These are phyloP conservation scores for Cryptococcus sp. DNA, from an alignment of 1,284 basidiomycete genomes.

Conservation along the genomic window DNA sequence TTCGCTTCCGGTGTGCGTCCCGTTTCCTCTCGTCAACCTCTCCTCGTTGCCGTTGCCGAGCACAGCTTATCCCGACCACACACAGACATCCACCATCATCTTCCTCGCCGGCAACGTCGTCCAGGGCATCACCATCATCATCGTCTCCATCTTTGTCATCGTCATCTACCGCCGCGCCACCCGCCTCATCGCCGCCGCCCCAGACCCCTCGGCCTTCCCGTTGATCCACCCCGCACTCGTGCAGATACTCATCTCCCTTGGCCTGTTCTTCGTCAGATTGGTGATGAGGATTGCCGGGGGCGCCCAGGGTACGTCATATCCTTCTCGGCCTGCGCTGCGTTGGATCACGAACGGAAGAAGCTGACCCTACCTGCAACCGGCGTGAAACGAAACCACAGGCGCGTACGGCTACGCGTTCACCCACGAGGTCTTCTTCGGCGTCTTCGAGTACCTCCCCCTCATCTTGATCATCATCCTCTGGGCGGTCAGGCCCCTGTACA, in stretches of 20 bases:
- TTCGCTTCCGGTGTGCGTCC: slow-evolving; percentile 25
- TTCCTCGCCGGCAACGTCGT: slow-evolving; percentile 33
- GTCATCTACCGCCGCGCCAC: slow-evolving; percentile 27
- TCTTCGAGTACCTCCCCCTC: slow-evolving; percentile 32
- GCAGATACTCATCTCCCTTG: slow-evolving; percentile 23
- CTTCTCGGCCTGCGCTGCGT: background rate
- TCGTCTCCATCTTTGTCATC: slow-evolving; percentile 33
- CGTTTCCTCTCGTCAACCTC: background rate
- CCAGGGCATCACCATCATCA: slow-evolving; percentile 20
- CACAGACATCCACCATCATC: slow-evolving; percentile 27
- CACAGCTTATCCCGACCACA: slow-evolving; percentile 1
- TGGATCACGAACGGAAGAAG: background rate
- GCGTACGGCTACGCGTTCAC: slow-evolving; percentile 24
- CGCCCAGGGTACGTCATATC: slow-evolving; percentile 24
- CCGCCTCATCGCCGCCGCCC: slow-evolving; percentile 14
- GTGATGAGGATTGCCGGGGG: slow-evolving; percentile 30
- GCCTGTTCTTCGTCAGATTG: slow-evolving; percentile 29
- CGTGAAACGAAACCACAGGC: slow-evolving; percentile 11
- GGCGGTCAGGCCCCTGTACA: slow-evolving; percentile 27
- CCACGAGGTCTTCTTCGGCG: slow-evolving; percentile 31
- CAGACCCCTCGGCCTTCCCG: slow-evolving; percentile 20
- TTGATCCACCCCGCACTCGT: slow-evolving; percentile 17
- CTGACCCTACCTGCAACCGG: background rate
- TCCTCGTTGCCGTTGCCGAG: background rate
- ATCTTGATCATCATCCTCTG: slow-evolving; percentile 29